Evolutionary conservation across 257 asterid genomes (phyloP).

Genomic region (Misopates orontium): DNA sequence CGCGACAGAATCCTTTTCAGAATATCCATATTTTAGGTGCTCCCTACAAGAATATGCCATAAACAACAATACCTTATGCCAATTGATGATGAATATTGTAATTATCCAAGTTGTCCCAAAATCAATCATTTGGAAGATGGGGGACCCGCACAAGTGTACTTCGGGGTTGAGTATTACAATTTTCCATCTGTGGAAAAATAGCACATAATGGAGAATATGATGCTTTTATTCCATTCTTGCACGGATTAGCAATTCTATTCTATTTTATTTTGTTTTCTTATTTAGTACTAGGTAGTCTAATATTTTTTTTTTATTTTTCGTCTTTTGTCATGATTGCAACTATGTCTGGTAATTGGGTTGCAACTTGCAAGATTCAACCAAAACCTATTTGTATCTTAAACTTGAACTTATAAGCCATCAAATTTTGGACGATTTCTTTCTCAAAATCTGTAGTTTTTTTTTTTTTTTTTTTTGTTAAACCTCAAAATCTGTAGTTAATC

Average conservation of each 20-base stretch:
- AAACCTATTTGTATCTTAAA: no score
- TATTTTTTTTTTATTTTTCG: no score
- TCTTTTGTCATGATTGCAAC: no score
- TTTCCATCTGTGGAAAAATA: background rate
- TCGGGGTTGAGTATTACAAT: background rate
- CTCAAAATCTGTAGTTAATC: no score
- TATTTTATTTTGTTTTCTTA: background rate
- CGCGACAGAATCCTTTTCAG: conserved; percentile 40
- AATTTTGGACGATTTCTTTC: no score
- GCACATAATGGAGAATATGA: background rate
- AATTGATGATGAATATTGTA: background rate
- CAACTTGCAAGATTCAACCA: no score
- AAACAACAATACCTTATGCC: conserved; percentile 27
- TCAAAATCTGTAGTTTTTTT: no score
- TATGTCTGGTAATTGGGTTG: no score
- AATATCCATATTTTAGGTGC: conserved; percentile 48
- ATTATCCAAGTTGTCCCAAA: background rate
- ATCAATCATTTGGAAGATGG: conserved; percentile 18
- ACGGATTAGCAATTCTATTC: background rate
- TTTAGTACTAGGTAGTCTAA: background rate
- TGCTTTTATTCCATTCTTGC: background rate
- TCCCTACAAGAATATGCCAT: conserved; percentile 56
- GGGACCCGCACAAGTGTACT: background rate
- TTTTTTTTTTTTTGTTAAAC: no score
- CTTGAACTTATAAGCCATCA: no score